A percentile compares a stretch with the other conserved stretches of the same genome.
Conservation (phyloP, 768 basidiomycete species). For the Trametes villosa region DNA sequence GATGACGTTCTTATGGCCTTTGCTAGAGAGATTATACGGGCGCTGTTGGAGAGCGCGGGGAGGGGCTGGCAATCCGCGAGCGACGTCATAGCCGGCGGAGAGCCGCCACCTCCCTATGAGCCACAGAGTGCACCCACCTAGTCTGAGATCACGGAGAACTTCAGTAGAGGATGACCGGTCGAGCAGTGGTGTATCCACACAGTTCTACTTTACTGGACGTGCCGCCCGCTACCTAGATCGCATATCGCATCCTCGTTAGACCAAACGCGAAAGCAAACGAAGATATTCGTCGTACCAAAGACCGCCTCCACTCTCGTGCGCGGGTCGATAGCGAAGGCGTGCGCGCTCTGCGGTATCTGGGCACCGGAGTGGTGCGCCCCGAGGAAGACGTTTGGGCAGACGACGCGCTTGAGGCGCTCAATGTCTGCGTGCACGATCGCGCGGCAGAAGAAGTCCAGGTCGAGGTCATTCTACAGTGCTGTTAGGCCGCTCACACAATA, state of each 20-base stretch:
- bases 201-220: no score
- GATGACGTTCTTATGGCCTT: no score
- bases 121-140: no score
- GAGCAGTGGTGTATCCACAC: no score
- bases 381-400: constrained; percentile 48
- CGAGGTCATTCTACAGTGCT: constrained; percentile 60
- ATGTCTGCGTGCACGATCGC: constrained; percentile 62
- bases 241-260: neutral
- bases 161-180: no score
- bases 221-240: neutral
- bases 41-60: no score
- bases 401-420: constrained; percentile 53
- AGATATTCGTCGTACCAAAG: constrained; percentile 25
- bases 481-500: neutral
- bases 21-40: no score
- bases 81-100: no score
- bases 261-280: neutral
- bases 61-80: no score
- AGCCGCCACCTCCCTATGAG: no score
- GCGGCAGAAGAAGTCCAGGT: constrained; percentile 66
- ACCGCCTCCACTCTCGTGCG: constrained; percentile 22
- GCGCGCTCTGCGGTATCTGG: neutral
- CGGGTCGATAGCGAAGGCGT: constrained; percentile 2
- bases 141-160: no score
- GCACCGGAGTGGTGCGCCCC: neutral